Base-by-base conservation (phyloP, 73 alveolate species). In the Paramecium biaurelia region DNA sequence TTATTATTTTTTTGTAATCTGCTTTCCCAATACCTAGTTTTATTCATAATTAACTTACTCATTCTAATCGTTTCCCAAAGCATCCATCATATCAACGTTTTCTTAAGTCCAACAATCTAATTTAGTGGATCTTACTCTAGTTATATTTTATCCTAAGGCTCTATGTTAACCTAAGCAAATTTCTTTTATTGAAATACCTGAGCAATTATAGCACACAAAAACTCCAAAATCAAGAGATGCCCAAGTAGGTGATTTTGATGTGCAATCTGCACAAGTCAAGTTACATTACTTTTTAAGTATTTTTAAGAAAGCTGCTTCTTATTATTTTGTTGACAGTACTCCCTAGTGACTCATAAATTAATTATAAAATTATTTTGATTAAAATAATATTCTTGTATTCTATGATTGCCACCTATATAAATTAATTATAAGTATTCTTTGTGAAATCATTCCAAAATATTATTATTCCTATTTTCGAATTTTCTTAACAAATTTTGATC, bases 141-240 rank as follows among this genome's bases (percentile, higher is more conserved):
- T 79, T 21, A 41, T 45, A 21, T 79, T 41, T 35, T 24, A 23
- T 41, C 90, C 90, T 42, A 79, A 45, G 1, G 30, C 30, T 24
- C 90, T 21, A 24, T 79, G 90, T 10, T 58, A 58, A 2, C 90
- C 90, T 79, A 79, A 18, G 8, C 15, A 24, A 23, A 79, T 23
- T 1, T 1, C 2, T 10, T n/a, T 20, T 42, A 20, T 24, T 53
- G 21, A 3, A 20, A 5, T 89, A 89, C 94, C 94, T 68, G 94
- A 89, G 87, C 98, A 96, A 70, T 95, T 93, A 47, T 95, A 95
- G 82, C 98, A 96, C 9, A 96, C 97, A 79, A 96, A 96, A 10
- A 96, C 97, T 14, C 98, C 98, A 58, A 96, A 92, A 87, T 95
- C 95, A 53, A 96, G 86, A 86, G 96, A 89, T 4, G 97, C 98